phyloP scores from a whole-genome alignment of 768 basidiomycete species.

The Rhizopogon vinicolor region DNA sequence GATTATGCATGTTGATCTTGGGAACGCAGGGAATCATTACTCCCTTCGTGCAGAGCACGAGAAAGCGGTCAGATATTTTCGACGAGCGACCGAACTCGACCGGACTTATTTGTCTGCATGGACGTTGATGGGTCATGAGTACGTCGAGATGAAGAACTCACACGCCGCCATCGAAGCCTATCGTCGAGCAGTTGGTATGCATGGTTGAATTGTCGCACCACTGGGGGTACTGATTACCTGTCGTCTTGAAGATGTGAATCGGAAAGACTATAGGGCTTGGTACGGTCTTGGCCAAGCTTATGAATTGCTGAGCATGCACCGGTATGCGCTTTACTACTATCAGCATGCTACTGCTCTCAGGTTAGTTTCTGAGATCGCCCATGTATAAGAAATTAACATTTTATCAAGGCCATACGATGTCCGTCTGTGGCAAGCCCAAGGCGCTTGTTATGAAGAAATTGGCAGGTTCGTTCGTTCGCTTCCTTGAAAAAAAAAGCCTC shows the following conservation, averaged over 20 bases:
- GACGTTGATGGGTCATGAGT: slow-evolving; percentile 99
- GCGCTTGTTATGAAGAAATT: slow-evolving; percentile 90
- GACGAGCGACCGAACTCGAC: slow-evolving; percentile 91
- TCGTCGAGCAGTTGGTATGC: slow-evolving; percentile 86
- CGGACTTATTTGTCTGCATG: slow-evolving; percentile 94
- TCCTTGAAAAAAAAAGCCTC: background rate
- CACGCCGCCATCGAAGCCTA: slow-evolving; percentile 99
- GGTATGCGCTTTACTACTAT: slow-evolving; percentile 94
- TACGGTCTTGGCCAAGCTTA: slow-evolving; percentile 98
- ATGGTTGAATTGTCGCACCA: background rate
- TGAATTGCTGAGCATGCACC: slow-evolving; percentile 93
- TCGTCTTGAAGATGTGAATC: slow-evolving; percentile 75
- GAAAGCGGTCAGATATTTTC: slow-evolving; percentile 94
- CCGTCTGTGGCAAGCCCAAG: slow-evolving; percentile 93
- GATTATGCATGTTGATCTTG: background rate
- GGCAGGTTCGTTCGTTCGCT: slow-evolving; percentile 50
- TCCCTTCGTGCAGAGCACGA: slow-evolving; percentile 91
- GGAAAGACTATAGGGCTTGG: slow-evolving; percentile 98
- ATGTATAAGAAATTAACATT: background rate
- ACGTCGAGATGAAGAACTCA: slow-evolving; percentile 98
- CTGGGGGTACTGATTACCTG: background rate
- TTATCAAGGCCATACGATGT: slow-evolving; percentile 83
- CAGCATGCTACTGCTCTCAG: slow-evolving; percentile 91
- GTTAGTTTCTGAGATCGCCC: slow-evolving; percentile 34
- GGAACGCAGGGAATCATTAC: slow-evolving; percentile 87